phyloP scores from a whole-genome alignment of 2,329 filamentous ascomycete species.

The Claviceps sp. region DNA sequence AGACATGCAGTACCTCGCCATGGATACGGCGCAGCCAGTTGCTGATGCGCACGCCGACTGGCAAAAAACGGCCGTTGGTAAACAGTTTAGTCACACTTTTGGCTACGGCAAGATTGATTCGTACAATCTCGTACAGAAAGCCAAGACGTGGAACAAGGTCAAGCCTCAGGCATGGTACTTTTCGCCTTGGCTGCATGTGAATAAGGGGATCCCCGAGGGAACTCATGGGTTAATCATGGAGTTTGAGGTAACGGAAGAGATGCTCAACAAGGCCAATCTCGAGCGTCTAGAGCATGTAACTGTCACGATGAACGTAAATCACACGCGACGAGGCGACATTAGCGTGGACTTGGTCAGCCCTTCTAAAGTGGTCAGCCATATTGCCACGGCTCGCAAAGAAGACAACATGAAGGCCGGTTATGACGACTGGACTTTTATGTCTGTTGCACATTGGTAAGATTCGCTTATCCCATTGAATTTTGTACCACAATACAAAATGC shows the following conservation, averaged over 20 bases:
- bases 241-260: slow-evolving; percentile 72
- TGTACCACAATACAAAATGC: neutral
- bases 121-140: slow-evolving; percentile 69
- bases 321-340: slow-evolving; percentile 76
- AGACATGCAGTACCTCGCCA: slow-evolving; percentile 82
- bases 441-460: slow-evolving; percentile 79
- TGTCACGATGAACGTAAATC: slow-evolving; percentile 90
- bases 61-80: slow-evolving; percentile 68
- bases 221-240: slow-evolving; percentile 61
- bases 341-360: slow-evolving; percentile 88
- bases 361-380: slow-evolving; percentile 64
- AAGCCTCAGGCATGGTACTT: slow-evolving; percentile 94
- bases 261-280: slow-evolving; percentile 71
- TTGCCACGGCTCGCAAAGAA: slow-evolving; percentile 59
- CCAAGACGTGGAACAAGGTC: slow-evolving; percentile 73
- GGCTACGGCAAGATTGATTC: slow-evolving; percentile 94
- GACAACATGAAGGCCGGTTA: slow-evolving; percentile 62
- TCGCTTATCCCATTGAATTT: neutral
- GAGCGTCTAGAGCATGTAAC: slow-evolving; percentile 87
- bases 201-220: slow-evolving; percentile 75
- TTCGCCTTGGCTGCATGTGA: slow-evolving; percentile 87
- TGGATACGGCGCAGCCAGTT: slow-evolving; percentile 72
- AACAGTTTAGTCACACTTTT: slow-evolving; percentile 85
- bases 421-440: slow-evolving; percentile 97
- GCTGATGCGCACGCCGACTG: slow-evolving; percentile 59